phyloP scores from a whole-genome alignment of 495 filamentous ascomycete species.

The Aspergillus baeticus region DNA sequence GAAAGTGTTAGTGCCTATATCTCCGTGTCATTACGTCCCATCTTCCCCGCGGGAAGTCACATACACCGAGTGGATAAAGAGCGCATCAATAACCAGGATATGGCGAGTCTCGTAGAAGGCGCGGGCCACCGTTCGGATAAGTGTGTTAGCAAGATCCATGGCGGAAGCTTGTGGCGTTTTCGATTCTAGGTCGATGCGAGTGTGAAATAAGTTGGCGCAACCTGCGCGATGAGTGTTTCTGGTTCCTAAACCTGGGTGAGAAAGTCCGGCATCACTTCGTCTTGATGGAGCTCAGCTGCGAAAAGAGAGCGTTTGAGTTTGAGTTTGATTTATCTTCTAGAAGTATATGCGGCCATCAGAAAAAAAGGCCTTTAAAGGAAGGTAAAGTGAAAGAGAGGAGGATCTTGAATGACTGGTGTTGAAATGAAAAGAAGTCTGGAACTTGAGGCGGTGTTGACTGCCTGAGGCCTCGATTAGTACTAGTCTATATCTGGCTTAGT shows the following conservation, averaged over 20 bases:
- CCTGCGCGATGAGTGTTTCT: not conserved
- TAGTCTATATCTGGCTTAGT: constrained; percentile 1
- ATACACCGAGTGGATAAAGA: constrained; percentile 86
- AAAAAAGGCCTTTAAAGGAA: not conserved
- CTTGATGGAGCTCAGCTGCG: not conserved
- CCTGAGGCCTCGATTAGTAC: constrained; percentile 2
- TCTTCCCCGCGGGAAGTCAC: constrained; percentile 18
- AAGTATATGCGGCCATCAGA: not conserved
- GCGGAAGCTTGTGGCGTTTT: not conserved
- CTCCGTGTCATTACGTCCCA: not conserved
- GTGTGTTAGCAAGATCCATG: constrained; percentile 85
- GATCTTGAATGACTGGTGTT: not conserved
- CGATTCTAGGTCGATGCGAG: not conserved
- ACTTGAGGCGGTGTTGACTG: not conserved
- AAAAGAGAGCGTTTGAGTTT: not conserved
- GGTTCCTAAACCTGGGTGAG: not conserved
- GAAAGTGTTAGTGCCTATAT: constrained; percentile 8
- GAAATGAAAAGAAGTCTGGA: not conserved
- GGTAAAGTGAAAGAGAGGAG: not conserved
- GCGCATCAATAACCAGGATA: constrained; percentile 86
- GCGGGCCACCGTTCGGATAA: constrained; percentile 85
- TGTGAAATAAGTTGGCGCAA: not conserved
- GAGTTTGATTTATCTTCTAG: not conserved
- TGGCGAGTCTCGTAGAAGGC: constrained; percentile 91
- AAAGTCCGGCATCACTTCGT: not conserved